A percentile compares a stretch with the other conserved stretches of the same genome.
Conservation (phyloP, 176 grass and related monocot genomes). For the Themeda triandra region DNA sequence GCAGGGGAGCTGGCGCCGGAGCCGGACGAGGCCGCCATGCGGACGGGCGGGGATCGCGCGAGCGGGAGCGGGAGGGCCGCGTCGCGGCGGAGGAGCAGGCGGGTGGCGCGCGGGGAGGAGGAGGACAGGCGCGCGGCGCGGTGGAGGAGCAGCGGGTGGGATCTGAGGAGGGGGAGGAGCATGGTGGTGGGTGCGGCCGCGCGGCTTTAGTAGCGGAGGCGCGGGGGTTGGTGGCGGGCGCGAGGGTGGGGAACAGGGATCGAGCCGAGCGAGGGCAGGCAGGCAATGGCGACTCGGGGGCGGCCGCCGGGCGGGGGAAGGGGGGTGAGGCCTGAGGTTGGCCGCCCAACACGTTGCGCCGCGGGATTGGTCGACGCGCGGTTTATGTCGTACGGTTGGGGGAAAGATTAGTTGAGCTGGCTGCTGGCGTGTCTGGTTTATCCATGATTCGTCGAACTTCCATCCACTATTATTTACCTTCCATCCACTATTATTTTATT, state of each 20-base stretch:
- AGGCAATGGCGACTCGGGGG: slow-evolving; percentile 9
- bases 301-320: background rate
- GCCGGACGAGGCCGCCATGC: slow-evolving; percentile 46
- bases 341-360: slow-evolving; percentile 26
- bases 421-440: slow-evolving; percentile 24
- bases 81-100: slow-evolving; percentile 31
- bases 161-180: slow-evolving; percentile 78
- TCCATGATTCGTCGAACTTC: background rate
- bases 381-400: background rate
- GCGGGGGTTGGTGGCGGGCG: slow-evolving; percentile 26
- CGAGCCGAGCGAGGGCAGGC: background rate
- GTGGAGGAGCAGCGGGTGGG: slow-evolving; percentile 55
- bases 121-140: slow-evolving; percentile 40
- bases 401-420: slow-evolving; percentile 7
- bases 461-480: background rate
- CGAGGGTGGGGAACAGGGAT: background rate
- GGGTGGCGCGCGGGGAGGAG: background rate
- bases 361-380: slow-evolving; percentile 27
- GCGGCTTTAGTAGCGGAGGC: slow-evolving; percentile 37
- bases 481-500: background rate
- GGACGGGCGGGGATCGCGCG: background rate
- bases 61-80: background rate
- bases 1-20: slow-evolving; percentile 42
- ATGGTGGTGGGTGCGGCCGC: slow-evolving; percentile 31
- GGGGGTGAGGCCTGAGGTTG: slow-evolving; percentile 14